phyloP scores from a whole-genome alignment of 2,329 filamentous ascomycete species.

The Phaeosphaeria sp. region DNA sequence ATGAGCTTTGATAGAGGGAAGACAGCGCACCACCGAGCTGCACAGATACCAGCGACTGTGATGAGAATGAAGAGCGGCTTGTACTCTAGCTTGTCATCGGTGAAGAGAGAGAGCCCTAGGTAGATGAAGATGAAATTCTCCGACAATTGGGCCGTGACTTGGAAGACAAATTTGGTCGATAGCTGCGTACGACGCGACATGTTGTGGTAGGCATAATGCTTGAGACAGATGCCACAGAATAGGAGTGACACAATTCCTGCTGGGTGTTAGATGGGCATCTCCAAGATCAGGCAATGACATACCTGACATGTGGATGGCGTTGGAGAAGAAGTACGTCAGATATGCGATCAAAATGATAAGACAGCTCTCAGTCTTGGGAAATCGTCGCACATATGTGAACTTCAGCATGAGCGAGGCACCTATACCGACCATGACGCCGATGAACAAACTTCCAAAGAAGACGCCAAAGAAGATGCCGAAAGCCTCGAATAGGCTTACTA shows the following conservation, averaged over 20 bases:
- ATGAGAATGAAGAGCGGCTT: constrained; percentile 96
- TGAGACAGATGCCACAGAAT: constrained; percentile 97
- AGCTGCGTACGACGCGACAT: constrained; percentile 98
- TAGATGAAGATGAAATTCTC: constrained; percentile 99
- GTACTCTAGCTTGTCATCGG: constrained; percentile 84
- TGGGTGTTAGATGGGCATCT: constrained; percentile 16
- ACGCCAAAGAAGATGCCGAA: constrained; percentile 93
- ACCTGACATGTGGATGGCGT: constrained; percentile 96
- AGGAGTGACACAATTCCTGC: constrained; percentile 92
- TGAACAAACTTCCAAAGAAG: constrained; percentile 92
- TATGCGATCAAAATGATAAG: constrained; percentile 93
- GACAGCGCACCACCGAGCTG: constrained; percentile 90
- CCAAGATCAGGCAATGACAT: constrained; percentile 44
- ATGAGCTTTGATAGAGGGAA: constrained; percentile 90
- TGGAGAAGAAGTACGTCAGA: constrained; percentile 96
- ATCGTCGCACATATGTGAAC: constrained; percentile 89
- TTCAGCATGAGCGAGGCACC: constrained; percentile 87
- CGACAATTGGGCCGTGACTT: constrained; percentile 90
- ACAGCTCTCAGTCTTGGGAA: constrained; percentile 96
- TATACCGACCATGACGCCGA: constrained; percentile 87
- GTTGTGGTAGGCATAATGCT: constrained; percentile 99
- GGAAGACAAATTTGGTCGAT: constrained; percentile 97
- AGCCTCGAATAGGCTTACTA: constrained; percentile 87
- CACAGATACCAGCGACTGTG: constrained; percentile 88
- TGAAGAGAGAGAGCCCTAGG: constrained; percentile 91